Percentiles rank a stretch among this genome's conserved stretches.
Evolutionary conservation across 1,284 basidiomycete species (phyloP).

Genomic region (Coriolopsis trogii): DNA sequence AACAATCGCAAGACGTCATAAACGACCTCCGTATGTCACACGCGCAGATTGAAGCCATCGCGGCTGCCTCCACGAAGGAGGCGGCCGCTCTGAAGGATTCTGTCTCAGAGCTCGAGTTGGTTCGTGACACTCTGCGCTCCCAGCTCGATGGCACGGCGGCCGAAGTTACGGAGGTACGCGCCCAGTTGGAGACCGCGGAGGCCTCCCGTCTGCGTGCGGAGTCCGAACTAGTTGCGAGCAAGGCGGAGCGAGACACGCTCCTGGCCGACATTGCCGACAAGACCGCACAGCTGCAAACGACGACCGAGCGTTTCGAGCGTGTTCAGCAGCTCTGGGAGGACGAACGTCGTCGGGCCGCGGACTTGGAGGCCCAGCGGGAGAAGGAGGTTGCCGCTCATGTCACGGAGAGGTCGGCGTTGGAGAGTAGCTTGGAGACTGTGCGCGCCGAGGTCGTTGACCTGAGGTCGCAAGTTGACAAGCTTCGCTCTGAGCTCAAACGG

Average conservation of each 20-base stretch:
- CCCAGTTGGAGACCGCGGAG: constrained; percentile 16
- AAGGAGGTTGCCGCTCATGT: constrained; percentile 6
- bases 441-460: constrained; percentile 4
- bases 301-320: constrained; percentile 8
- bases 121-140: constrained; percentile 19
- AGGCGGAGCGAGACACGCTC: constrained; percentile 9
- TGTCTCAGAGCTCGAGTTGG: constrained; percentile 22
- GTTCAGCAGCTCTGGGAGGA: not conserved
- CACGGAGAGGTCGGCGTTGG: constrained; percentile 12
- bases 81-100: constrained; percentile 12
- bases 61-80: constrained; percentile 16
- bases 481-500: constrained; percentile 4
- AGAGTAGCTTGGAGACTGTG: constrained; percentile 9
- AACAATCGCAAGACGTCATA: constrained; percentile 12
- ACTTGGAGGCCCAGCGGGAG: constrained; percentile 7
- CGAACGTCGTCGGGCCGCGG: constrained; percentile 2
- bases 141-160: constrained; percentile 20
- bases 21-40: constrained; percentile 8
- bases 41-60: constrained; percentile 10
- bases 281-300: constrained; percentile 9
- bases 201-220: constrained; percentile 17
- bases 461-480: not conserved
- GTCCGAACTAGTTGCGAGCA: constrained; percentile 14
- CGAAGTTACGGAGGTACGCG: constrained; percentile 13
- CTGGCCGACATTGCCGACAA: constrained; percentile 20